These are phyloP conservation scores for Tetrapisispora nanseiensis DNA, from an alignment of 805 yeast species.

Conservation along the genomic window DNA sequence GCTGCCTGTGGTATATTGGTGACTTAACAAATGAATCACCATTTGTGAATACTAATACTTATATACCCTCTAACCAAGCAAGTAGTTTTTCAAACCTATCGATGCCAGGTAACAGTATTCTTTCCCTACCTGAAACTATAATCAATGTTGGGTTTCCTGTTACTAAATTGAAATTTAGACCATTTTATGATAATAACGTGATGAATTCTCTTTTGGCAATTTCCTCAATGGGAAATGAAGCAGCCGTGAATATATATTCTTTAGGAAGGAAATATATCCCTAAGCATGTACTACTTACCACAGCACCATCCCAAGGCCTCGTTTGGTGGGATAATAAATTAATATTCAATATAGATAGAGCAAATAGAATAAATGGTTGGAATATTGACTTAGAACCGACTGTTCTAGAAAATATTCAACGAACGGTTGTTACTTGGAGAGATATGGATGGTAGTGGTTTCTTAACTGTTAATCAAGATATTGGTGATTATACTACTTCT, in stretches of 20 bases:
- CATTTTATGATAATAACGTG: constrained; percentile 28
- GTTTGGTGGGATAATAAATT: constrained; percentile 30
- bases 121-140: constrained; percentile 52
- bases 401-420: constrained; percentile 22
- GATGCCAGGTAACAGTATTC: constrained; percentile 30
- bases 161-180: constrained; percentile 37
- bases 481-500: constrained; percentile 17
- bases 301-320: constrained; percentile 25
- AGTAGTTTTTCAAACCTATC: not conserved
- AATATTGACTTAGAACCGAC: constrained; percentile 25
- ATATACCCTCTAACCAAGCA: not conserved
- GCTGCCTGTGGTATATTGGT: constrained; percentile 29
- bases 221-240: constrained; percentile 61
- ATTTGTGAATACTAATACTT: not conserved
- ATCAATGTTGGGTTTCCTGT: constrained; percentile 72
- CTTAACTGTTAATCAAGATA: constrained; percentile 21
- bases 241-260: constrained; percentile 59
- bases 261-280: constrained; percentile 68
- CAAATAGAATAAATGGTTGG: constrained; percentile 27
- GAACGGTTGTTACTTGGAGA: constrained; percentile 26
- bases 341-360: constrained; percentile 28
- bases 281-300: constrained; percentile 31
- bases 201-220: constrained; percentile 61
- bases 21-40: constrained; percentile 9
- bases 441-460: constrained; percentile 31